These are phyloP conservation scores for Tetrapyrgos nigripes DNA, from an alignment of 1,284 basidiomycete genomes.

Conservation along the genomic window DNA sequence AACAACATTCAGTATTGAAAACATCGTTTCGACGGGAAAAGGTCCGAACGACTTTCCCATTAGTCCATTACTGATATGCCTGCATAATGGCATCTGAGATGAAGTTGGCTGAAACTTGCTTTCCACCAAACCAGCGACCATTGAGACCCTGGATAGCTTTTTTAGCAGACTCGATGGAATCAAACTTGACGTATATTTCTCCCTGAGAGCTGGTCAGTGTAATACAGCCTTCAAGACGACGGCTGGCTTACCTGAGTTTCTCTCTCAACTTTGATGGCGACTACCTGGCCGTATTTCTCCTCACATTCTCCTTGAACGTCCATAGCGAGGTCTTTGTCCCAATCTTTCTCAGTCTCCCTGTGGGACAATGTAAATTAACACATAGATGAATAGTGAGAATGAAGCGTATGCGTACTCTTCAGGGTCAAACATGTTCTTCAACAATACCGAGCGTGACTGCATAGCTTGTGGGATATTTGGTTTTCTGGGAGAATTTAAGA, in stretches of 20 bases:
- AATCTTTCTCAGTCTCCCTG: conserved; percentile 94
- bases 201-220: conserved; percentile 62
- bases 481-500: conserved; percentile 35
- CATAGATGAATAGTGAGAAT: conserved; percentile 5
- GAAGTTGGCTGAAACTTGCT: conserved; percentile 84
- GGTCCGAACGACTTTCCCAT: conserved; percentile 4
- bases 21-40: conserved; percentile 1
- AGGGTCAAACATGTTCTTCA: conserved; percentile 97
- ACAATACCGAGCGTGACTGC: conserved; percentile 84
- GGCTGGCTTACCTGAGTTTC: conserved; percentile 79
- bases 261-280: conserved; percentile 91
- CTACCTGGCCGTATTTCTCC: conserved; percentile 88
- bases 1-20: conserved; percentile 9
- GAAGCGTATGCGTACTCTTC: conserved; percentile 75
- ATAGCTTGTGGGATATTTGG: conserved; percentile 79
- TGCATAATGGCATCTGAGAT: conserved; percentile 94
- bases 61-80: conserved; percentile 70
- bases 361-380: conserved; percentile 11
- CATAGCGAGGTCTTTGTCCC: conserved; percentile 95
- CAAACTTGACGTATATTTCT: conserved; percentile 97
- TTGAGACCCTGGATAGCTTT: conserved; percentile 89
- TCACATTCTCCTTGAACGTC: conserved; percentile 96
- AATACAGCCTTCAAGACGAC: conserved; percentile 1
- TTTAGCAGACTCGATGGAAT: conserved; percentile 78
- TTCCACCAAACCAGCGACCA: conserved; percentile 95